Base-by-base conservation (phyloP, 257 asterid genomes). In the Pogostemon cablin region DNA sequence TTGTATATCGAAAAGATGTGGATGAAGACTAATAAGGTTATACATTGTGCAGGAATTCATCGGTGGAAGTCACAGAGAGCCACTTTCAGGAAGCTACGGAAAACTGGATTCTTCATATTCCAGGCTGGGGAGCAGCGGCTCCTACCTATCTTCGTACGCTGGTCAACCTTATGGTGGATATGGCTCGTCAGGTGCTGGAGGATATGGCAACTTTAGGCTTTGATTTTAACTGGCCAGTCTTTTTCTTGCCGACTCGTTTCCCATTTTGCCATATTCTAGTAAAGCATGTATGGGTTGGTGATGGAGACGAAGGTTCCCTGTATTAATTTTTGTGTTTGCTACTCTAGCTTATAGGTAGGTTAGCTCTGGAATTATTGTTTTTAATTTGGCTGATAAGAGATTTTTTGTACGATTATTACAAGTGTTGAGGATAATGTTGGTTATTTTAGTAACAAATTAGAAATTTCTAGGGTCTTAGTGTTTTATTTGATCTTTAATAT, bases 161-260 rank as follows among this genome's bases (percentile, higher is more conserved):
- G 85, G 88, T 39, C 90, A 84, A 52, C 78, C 79, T 11, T 86
- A 86, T 50, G 88, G 88, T 38, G 83, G 85, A 67, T 85, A 86
- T 59, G 90, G 97, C 55, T 86, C 93, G 15, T 83, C 90, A 47
- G 90, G 91, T 25, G 69, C 67, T 12, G 96, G 96, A 56, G 95
- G 96, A 11, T 87, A 88, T 62, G 76, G 83, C 32, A 25, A 25
- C 78, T 90, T 71, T 80, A 83, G 96, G 84, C 75, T 77, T 42
- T 86, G 74, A 83, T 63, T 59, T 39, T 44, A 55, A 25, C 32
- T 56, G 50, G 3, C 1, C 9, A 52, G 20, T 62, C 64, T 55
- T 50, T 32, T 35, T 40, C 48, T 48, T 25, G 17, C 58, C 67
- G 11, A 43, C 2, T 32, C 3, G 34, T 15, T 7, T 35, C 5